Conservation (phyloP, 805 yeast species). For the Monosporozyma servazzii region DNA sequence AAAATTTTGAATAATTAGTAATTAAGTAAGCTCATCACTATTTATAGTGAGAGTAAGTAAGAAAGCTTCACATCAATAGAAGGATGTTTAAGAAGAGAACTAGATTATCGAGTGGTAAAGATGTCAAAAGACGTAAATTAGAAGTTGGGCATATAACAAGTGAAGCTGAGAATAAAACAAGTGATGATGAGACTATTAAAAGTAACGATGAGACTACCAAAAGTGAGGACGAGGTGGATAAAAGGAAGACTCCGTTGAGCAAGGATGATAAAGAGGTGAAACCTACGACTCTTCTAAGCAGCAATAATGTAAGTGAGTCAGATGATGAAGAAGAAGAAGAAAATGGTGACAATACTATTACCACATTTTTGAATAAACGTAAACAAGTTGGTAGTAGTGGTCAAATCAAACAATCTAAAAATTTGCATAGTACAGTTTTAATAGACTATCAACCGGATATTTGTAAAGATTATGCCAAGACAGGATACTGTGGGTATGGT, state of each 20-base stretch:
- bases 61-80: too few species aligned
- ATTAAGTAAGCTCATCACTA: too few species aligned
- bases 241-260: too few species aligned
- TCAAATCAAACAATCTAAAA: constrained; percentile 27
- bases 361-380: not conserved
- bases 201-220: not conserved
- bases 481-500: constrained; percentile 96
- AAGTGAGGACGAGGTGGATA: not conserved
- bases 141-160: not conserved
- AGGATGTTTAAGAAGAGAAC: constrained; percentile 26
- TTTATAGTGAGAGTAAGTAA: too few species aligned
- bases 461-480: constrained; percentile 82
- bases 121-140: constrained; percentile 11
- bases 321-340: not conserved
- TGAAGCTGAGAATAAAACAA: not conserved
- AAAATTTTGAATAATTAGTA: too few species aligned
- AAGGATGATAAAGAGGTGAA: not conserved
- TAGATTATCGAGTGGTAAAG: constrained; percentile 3
- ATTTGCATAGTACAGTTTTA: constrained; percentile 55
- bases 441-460: constrained; percentile 89
- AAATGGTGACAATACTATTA: not conserved
- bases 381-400: not conserved
- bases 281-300: not conserved
- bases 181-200: not conserved
- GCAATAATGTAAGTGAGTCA: not conserved